These are phyloP conservation scores for Tillandsia leiboldiana DNA, from an alignment of 176 grass and related monocot genomes.

Conservation along the genomic window DNA sequence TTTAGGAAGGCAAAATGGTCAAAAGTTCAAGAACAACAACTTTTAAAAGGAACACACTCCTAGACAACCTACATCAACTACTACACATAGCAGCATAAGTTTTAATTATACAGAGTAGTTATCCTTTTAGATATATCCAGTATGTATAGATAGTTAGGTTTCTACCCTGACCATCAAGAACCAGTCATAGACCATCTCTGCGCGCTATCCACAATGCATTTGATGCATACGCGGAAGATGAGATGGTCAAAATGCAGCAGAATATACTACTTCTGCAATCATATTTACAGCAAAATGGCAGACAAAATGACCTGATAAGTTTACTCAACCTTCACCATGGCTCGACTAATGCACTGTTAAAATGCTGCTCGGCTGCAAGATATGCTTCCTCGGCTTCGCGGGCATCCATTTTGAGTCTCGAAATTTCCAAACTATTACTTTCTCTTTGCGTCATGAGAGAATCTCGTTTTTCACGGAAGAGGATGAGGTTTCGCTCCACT, in stretches of 20 bases:
- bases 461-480: conserved; percentile 17
- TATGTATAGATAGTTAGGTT: neutral
- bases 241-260: neutral
- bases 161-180: neutral
- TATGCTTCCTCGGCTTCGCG: conserved; percentile 2
- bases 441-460: conserved; percentile 16
- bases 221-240: neutral
- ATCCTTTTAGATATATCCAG: neutral
- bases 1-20: too few relatives aligned
- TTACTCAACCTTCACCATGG: conserved; percentile 6
- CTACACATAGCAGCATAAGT: neutral
- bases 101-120: neutral
- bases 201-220: neutral
- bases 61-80: neutral
- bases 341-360: conserved; percentile 2
- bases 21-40: too few relatives aligned
- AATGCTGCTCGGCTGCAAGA: neutral
- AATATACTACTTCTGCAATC: neutral
- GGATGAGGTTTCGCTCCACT: conserved; percentile 32
- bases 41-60: too few relatives aligned
- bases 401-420: conserved; percentile 4
- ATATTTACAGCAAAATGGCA: neutral
- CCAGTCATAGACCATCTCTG: neutral
- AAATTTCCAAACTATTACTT: conserved; percentile 9
- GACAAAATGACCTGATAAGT: neutral